A percentile compares a stretch with the other conserved stretches of the same genome.
phyloP scores from a whole-genome alignment of 164 flowering plant species.

The Santalum album region DNA sequence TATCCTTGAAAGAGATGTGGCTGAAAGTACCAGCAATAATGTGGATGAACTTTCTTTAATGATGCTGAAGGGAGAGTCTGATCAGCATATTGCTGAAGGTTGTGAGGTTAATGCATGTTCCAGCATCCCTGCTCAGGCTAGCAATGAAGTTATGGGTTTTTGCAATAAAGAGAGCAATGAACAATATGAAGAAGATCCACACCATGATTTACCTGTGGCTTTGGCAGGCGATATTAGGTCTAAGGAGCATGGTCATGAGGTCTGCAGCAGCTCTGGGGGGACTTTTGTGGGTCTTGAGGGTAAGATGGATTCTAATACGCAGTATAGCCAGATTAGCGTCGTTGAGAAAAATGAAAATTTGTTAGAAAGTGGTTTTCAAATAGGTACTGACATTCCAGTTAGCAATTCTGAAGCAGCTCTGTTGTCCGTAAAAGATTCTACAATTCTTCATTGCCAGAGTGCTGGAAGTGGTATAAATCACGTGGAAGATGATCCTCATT shows the following conservation, averaged over 20 bases:
- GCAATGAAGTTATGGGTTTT: conserved; percentile 10
- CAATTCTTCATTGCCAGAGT: conserved; percentile 7
- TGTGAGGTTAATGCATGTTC: conserved; percentile 9
- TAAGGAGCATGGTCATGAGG: conserved; percentile 13
- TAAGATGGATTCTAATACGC: conserved; percentile 8
- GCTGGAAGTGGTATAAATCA: conserved; percentile 7
- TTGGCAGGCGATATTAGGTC: conserved; percentile 8
- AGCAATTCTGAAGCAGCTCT: conserved; percentile 15
- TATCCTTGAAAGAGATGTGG: conserved; percentile 7
- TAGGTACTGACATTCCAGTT: conserved; percentile 6
- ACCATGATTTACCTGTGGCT: conserved; percentile 8
- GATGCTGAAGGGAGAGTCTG: conserved; percentile 10
- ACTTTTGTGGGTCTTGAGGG: conserved; percentile 4
- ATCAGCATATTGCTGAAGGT: conserved; percentile 11
- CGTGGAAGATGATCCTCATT: conserved; percentile 10
- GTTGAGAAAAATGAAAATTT: conserved; percentile 7
- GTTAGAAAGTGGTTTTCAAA: conserved; percentile 7
- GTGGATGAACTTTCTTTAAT: conserved; percentile 9
- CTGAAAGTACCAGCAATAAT: conserved; percentile 6
- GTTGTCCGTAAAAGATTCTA: conserved; percentile 11
- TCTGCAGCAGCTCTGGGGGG: conserved; percentile 4
- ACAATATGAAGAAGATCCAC: conserved; percentile 7
- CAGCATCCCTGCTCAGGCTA: conserved; percentile 8
- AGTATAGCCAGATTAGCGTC: conserved; percentile 1
- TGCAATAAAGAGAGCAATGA: conserved; percentile 12